Conservation (phyloP, 2,329 filamentous ascomycete genomes). For the Aspergillus fijiensis region DNA sequence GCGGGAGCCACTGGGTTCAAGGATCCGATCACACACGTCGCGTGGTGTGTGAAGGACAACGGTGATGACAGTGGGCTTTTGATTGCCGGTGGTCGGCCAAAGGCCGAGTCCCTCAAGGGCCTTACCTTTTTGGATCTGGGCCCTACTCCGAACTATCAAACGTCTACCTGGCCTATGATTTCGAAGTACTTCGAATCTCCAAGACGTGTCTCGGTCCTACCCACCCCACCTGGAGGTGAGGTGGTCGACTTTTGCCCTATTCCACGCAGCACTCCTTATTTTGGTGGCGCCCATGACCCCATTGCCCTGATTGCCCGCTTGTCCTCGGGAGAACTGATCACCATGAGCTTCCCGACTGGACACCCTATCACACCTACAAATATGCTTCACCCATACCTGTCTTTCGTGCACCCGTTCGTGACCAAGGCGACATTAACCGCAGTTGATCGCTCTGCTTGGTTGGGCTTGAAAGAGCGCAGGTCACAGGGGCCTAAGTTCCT, state of each 20-base stretch:
- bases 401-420: slow-evolving; percentile 87
- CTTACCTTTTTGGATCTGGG: slow-evolving; percentile 89
- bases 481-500: slow-evolving; percentile 75
- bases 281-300: slow-evolving; percentile 83
- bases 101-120: slow-evolving; percentile 68
- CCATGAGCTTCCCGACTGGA: slow-evolving; percentile 87
- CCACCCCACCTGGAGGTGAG: slow-evolving; percentile 73
- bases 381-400: slow-evolving; percentile 82
- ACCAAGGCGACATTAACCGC: slow-evolving; percentile 69
- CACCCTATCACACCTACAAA: slow-evolving; percentile 90
- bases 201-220: slow-evolving; percentile 68
- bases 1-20: slow-evolving; percentile 57
- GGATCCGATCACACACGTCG: slow-evolving; percentile 73
- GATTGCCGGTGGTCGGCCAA: slow-evolving; percentile 75
- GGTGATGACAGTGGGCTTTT: slow-evolving; percentile 89
- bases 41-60: slow-evolving; percentile 93
- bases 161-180: slow-evolving; percentile 83
- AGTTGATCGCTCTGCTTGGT: slow-evolving; percentile 77
- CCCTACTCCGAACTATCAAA: slow-evolving; percentile 83
- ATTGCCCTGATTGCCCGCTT: slow-evolving; percentile 78
- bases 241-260: slow-evolving; percentile 80
- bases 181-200: slow-evolving; percentile 74
- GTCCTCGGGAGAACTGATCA: slow-evolving; percentile 83
- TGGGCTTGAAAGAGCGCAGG: slow-evolving; percentile 84
- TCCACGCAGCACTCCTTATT: slow-evolving; percentile 80